Evolutionary conservation across 169 alveolate species (phyloP).

Genomic region (Cystoisospora suis): DNA sequence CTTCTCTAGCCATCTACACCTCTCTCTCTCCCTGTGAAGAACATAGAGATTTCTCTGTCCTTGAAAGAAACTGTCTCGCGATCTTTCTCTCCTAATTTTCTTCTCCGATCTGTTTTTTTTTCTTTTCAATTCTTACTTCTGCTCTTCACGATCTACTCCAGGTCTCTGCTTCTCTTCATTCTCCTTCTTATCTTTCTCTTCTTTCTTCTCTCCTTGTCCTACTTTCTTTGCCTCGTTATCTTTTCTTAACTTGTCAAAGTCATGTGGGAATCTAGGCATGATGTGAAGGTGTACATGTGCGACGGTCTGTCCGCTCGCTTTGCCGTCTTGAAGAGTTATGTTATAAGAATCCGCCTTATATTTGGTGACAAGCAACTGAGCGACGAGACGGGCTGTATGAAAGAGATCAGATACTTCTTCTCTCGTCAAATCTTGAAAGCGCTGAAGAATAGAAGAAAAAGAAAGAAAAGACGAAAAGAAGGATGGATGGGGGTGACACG

Average conservation of each 20-base stretch:
- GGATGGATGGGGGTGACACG: neutral
- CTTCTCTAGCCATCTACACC: no score
- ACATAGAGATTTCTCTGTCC: no score
- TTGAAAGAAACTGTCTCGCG: neutral
- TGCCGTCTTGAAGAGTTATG: conserved; percentile 81
- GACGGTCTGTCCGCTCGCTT: conserved; percentile 89
- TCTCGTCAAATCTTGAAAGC: neutral
- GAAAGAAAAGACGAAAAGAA: neutral
- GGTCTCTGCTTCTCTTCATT: neutral
- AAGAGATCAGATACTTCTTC: conserved; percentile 13
- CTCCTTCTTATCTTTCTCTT: neutral
- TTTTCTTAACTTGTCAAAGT: conserved; percentile 30
- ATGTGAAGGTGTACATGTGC: conserved; percentile 88
- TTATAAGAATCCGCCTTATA: neutral
- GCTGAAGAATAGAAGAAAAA: neutral
- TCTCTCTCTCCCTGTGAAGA: no score
- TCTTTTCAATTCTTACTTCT: neutral
- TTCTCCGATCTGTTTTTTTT: neutral
- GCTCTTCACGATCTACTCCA: conserved; percentile 6
- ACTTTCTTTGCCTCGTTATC: neutral
- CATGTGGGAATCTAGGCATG: conserved; percentile 78
- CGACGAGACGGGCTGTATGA: conserved; percentile 15
- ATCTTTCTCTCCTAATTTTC: neutral
- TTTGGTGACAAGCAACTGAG: neutral
- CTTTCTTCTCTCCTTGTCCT: neutral